These are phyloP conservation scores for Wickerhamiella kurtzmanii DNA, from an alignment of 805 yeast genomes.

Conservation along the genomic window DNA sequence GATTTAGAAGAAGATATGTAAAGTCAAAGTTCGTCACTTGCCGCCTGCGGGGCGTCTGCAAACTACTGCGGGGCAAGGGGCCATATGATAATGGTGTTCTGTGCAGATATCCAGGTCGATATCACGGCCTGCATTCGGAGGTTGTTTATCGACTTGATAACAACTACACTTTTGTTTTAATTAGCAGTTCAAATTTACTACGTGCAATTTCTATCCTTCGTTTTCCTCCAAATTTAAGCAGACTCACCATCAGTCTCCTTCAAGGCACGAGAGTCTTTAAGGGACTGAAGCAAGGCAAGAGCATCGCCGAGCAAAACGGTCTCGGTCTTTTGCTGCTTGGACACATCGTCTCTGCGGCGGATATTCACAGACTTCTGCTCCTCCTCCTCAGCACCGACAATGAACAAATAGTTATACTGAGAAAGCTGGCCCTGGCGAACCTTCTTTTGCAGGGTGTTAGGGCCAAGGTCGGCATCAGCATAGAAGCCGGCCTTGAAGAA, in stretches of 20 bases:
- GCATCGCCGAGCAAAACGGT: slow-evolving; percentile 63
- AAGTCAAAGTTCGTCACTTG: too few species aligned
- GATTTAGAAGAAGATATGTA: too few species aligned
- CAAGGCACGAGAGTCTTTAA: slow-evolving; percentile 61
- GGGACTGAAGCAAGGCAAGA: slow-evolving; percentile 47
- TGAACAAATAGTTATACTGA: slow-evolving; percentile 89
- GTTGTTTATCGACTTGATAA: too few species aligned
- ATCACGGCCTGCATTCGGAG: too few species aligned
- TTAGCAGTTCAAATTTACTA: too few species aligned
- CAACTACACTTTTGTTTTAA: too few species aligned
- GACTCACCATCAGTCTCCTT: slow-evolving; percentile 9
- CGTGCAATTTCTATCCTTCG: too few species aligned
- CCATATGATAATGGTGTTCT: too few species aligned
- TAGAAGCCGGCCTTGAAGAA: slow-evolving; percentile 60
- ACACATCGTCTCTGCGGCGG: slow-evolving; percentile 90
- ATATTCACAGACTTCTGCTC: slow-evolving; percentile 69
- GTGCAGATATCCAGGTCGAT: too few species aligned
- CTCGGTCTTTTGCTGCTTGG: slow-evolving; percentile 79
- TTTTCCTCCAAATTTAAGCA: background rate
- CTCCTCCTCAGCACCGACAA: slow-evolving; percentile 94
- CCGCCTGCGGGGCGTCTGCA: too few species aligned
- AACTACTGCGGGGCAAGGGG: too few species aligned
- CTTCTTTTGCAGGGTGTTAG: slow-evolving; percentile 96
- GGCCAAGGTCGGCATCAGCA: slow-evolving; percentile 85
- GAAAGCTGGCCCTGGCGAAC: slow-evolving; percentile 91